Evolutionary conservation across 768 basidiomycete species (phyloP), one percentile per base, ranked within the genome.

Genomic region (Amanita phalloides): DNA sequence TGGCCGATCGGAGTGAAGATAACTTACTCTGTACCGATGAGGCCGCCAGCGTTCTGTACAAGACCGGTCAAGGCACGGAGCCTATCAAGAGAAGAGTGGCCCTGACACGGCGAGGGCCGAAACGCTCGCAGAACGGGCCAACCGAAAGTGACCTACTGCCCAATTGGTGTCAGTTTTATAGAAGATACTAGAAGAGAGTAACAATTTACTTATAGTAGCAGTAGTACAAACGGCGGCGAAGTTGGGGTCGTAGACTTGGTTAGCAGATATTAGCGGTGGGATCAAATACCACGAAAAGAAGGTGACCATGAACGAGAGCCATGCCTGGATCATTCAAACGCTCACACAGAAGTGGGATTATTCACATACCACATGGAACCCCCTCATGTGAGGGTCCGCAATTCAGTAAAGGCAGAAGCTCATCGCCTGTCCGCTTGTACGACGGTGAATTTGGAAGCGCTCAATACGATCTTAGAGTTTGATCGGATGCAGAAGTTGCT

Each of bases 51-150:
- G 49, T 54, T 70, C 43, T 65, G 61, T 13, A 69, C 68, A 1
- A 75, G 74, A 25, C 78, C 79, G 1, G 79, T 78, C 9, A 82
- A 62, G 0, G 76, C 81, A 3, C 77, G 1, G 78, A 75, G 2
- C 79, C 80, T 0, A 77, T 48, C 21, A 81, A 55, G 26, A 82
- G 70, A 33, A 82, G 58, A 3, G 49, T 63, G 1, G 77, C 78
- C 78, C 82, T 81, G 4, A 75, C 71, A 45, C 71, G 73, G 11
- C 79, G 66, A 0, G 79, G 78, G 3, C 78, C 76, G 61, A 67
- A 78, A 58, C 71, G 65, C 51, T 72, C 71, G 33, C 78, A 72
- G 1, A 80, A 64, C 0, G 79, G 78, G 0, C 81, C 81, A 3
- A 71, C 64, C 14, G 69, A 7, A 76, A 21, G 8, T 79, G 75